These are phyloP conservation scores for Trametes versicolor DNA, from an alignment of 1,284 basidiomycete genomes.

Conservation along the genomic window DNA sequence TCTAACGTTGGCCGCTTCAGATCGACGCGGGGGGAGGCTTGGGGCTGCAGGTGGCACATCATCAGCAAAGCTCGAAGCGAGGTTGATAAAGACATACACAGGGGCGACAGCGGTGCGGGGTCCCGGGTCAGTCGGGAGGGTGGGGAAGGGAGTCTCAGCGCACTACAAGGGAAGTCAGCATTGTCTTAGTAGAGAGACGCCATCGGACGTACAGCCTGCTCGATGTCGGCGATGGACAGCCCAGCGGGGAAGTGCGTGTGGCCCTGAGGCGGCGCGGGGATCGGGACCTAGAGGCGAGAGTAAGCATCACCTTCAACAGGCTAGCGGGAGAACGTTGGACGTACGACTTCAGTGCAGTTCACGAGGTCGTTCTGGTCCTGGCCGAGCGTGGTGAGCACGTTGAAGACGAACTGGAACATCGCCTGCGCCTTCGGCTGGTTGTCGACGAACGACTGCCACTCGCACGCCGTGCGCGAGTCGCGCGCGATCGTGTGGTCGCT, in stretches of 20 bases:
- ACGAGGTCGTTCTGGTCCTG: constrained; percentile 37
- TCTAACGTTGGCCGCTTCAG: neutral
- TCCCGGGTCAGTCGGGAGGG: constrained; percentile 32
- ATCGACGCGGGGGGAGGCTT: constrained; percentile 6
- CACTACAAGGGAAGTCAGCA: constrained; percentile 4
- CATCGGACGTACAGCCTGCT: constrained; percentile 43
- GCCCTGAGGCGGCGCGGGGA: constrained; percentile 40
- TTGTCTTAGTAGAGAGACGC: too few species aligned
- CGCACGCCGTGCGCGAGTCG: constrained; percentile 37
- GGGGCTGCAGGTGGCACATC: neutral
- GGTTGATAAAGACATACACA: constrained; percentile 23
- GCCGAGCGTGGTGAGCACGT: constrained; percentile 42
- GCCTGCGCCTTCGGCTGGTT: constrained; percentile 37
- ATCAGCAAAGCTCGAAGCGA: neutral
- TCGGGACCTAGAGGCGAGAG: constrained; percentile 32
- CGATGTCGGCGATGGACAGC: constrained; percentile 43
- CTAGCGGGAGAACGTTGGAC: neutral
- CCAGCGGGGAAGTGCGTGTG: constrained; percentile 47
- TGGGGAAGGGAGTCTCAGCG: constrained; percentile 31
- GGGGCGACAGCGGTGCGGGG: constrained; percentile 34
- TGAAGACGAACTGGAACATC: constrained; percentile 38
- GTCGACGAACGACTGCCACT: constrained; percentile 42
- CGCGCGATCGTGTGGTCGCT: constrained; percentile 43
- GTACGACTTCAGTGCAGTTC: constrained; percentile 40
- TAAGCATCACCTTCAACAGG: neutral